Conservation (phyloP, 2,329 filamentous ascomycete genomes). For the Aspergillus tanneri region DNA sequence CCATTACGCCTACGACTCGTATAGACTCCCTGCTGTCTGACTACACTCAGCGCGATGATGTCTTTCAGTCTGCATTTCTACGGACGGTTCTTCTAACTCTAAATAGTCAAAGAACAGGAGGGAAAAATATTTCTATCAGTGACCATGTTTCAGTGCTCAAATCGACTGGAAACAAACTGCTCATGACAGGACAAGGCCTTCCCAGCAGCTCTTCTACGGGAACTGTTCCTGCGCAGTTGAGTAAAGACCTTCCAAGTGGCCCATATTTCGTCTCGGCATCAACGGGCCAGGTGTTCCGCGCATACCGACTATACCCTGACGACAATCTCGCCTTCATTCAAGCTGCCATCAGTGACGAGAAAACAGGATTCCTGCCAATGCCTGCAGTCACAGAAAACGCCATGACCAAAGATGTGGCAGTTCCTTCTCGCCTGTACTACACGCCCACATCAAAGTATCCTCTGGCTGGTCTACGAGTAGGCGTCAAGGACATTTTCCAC, state of each 20-base stretch:
- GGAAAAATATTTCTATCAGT: background rate
- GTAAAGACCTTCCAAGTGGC: slow-evolving; percentile 40
- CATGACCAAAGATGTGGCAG: slow-evolving; percentile 47
- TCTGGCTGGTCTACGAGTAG: slow-evolving; percentile 57
- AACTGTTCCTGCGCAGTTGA: background rate
- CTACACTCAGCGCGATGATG: slow-evolving; percentile 17
- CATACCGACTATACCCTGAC: slow-evolving; percentile 53
- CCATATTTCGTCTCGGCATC: slow-evolving; percentile 52
- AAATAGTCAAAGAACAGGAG: slow-evolving; percentile 2
- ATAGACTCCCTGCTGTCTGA: slow-evolving; percentile 11
- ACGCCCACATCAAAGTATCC: slow-evolving; percentile 55
- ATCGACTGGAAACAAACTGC: slow-evolving; percentile 1
- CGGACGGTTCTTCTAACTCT: background rate
- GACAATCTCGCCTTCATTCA: slow-evolving; percentile 52
- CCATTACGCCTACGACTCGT: slow-evolving; percentile 8
- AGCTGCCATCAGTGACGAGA: slow-evolving; percentile 36
- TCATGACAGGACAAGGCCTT: slow-evolving; percentile 2
- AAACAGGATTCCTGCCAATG: slow-evolving; percentile 18
- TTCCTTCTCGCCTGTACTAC: slow-evolving; percentile 62
- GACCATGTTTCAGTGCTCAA: background rate
- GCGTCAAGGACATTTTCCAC: slow-evolving; percentile 63
- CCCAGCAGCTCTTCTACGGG: background rate
- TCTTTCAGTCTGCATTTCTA: slow-evolving; percentile 19
- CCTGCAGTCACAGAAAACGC: slow-evolving; percentile 14
- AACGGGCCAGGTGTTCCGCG: slow-evolving; percentile 48